A percentile compares a stretch with the other conserved stretches of the same genome.
phyloP scores from a whole-genome alignment of 768 basidiomycete genomes.

The Lactarius hatsudake region DNA sequence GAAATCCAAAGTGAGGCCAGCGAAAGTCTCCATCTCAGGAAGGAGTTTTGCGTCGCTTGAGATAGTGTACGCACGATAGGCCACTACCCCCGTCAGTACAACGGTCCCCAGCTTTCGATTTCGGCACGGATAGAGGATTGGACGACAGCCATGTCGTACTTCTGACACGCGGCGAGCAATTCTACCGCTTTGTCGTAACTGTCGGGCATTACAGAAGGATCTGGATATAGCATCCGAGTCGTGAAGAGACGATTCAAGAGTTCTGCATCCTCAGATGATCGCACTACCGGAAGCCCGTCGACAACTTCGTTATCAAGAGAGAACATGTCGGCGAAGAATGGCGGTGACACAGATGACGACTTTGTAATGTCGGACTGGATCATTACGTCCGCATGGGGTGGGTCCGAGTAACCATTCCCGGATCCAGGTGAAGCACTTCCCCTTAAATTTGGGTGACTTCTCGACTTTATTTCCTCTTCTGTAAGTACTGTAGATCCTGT shows the following conservation, averaged over 20 bases:
- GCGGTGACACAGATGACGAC: slow-evolving; percentile 31
- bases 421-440: background rate
- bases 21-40: background rate
- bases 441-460: background rate
- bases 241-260: slow-evolving; percentile 11
- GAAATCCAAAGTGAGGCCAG: background rate
- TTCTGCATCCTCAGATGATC: slow-evolving; percentile 5
- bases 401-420: background rate
- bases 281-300: slow-evolving; percentile 17
- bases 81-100: background rate
- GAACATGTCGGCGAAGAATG: slow-evolving; percentile 35
- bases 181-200: background rate
- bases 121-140: background rate
- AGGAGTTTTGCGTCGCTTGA: slow-evolving; percentile 7
- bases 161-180: slow-evolving; percentile 24
- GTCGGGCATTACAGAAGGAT: background rate
- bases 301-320: slow-evolving; percentile 8
- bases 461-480: background rate
- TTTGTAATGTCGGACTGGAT: slow-evolving; percentile 33
- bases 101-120: background rate
- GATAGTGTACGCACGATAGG: slow-evolving; percentile 23
- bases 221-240: background rate
- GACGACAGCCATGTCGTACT: slow-evolving; percentile 29
- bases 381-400: slow-evolving; percentile 22
- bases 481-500: background rate